Base-by-base conservation (phyloP, 768 basidiomycete species). In the Tubosaeta brunneosetosa region DNA sequence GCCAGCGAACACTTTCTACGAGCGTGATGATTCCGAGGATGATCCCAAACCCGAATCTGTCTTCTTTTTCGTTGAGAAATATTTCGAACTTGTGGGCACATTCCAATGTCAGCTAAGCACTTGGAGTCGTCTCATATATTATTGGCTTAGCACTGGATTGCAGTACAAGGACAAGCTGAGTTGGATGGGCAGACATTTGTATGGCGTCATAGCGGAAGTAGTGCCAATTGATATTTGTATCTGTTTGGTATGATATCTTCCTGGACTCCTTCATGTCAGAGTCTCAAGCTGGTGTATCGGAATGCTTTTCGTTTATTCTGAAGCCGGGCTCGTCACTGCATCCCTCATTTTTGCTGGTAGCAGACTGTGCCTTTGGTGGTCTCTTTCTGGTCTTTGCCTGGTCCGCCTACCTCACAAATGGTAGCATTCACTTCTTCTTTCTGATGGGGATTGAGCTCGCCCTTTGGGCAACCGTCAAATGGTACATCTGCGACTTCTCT, bases 391-490 rank as follows among this genome's bases (percentile, higher is more conserved):
- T 89, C 9, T 77, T 92, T 19, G 57, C 82, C 36, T 68, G 72
- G 38, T 74, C 86, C n/a, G 75, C 81, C 7, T 74, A 80, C 63
- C 58, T 85, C 22, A 88, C 88, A 0, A 70, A 73, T 12, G 82
- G 84, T 31, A 92, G 81, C 59, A 49, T 78, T 1, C 91, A 93
- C 62, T 72, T 91, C 31, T 74, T 89, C 27, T 74, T 74, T 25
- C 72, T 93, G 12, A 84, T 86, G 55, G 71, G 63, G 2, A 84
- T 93, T 53, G 83, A 84, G 61, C 61, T 84, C 13, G 78, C 75
- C 29, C 71, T 93, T 29, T 92, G 88, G 89, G 84, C 73, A 29
- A 89, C 84, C 58, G 76, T 91, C 1, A 91, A 91, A 71, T 92
- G 89, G 91, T 88, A 66, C 52, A 77, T 67, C 14, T 38, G 38